A percentile compares a stretch with the other conserved stretches of the same genome.
Conservation (phyloP, 1,284 basidiomycete genomes). For the Caloboletus firmus region DNA sequence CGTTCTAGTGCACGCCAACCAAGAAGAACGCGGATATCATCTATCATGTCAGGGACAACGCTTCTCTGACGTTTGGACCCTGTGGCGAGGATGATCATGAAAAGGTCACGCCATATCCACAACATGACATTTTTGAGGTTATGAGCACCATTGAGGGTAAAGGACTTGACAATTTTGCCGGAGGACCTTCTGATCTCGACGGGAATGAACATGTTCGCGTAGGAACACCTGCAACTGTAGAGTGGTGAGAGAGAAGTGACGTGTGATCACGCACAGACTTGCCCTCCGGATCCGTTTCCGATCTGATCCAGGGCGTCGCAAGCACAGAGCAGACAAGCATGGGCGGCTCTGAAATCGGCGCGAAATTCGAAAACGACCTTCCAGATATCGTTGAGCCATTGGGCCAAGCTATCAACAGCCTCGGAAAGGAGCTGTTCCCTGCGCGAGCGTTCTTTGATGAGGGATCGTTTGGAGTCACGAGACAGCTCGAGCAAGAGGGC, state of each 20-base stretch:
- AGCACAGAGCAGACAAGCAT: conserved; percentile 53
- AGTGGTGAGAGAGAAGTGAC: not conserved
- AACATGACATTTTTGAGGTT: conserved; percentile 50
- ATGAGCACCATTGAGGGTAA: conserved; percentile 49
- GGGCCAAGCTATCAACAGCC: conserved; percentile 50
- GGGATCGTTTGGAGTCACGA: conserved; percentile 50
- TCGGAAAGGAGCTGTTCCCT: conserved; percentile 55
- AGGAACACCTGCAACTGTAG: conserved; percentile 30
- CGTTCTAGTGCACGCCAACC: conserved; percentile 52
- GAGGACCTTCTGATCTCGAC: conserved; percentile 43
- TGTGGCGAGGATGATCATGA: conserved; percentile 51
- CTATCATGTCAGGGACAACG: conserved; percentile 50
- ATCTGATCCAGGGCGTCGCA: conserved; percentile 48
- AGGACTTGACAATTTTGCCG: conserved; percentile 49
- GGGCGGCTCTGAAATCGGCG: conserved; percentile 51
- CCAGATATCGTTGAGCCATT: conserved; percentile 65
- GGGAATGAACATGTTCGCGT: conserved; percentile 48
- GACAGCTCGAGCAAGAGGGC: conserved; percentile 49
- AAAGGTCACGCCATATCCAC: conserved; percentile 70
- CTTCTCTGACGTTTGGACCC: conserved; percentile 38
- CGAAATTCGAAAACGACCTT: conserved; percentile 55
- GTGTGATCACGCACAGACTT: conserved; percentile 21
- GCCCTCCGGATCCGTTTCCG: conserved; percentile 46
- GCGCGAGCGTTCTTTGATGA: conserved; percentile 51
- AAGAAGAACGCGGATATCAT: conserved; percentile 51